A percentile compares a stretch with the other conserved stretches of the same genome.
These are phyloP conservation scores for Mycena vulgaris DNA, from an alignment of 768 basidiomycete genomes.

Conservation along the genomic window DNA sequence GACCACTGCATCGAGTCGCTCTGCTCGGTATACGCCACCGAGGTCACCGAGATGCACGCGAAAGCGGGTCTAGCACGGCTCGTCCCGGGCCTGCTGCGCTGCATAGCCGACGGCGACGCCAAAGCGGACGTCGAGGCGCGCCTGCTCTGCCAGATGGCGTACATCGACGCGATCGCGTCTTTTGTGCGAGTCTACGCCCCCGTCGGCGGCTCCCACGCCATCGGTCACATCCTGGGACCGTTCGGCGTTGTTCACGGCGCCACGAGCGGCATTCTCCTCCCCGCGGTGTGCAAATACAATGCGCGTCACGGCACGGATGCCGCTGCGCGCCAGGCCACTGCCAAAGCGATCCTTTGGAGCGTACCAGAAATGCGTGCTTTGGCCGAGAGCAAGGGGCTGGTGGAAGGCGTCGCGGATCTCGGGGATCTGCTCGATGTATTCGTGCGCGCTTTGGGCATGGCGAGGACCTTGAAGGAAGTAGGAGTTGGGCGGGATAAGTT, in stretches of 20 bases:
- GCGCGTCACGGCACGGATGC: not conserved
- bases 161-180: not conserved
- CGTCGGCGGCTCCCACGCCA: no score
- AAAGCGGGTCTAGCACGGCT: not conserved
- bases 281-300: no score
- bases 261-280: no score
- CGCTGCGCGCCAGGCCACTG: not conserved
- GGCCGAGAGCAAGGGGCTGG: no score
- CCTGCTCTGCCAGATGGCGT: no score
- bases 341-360: slow-evolving; percentile 1
- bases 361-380: slow-evolving; percentile 4
- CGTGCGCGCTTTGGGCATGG: slow-evolving; percentile 6
- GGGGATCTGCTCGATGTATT: no score
- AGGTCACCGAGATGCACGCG: slow-evolving; percentile 18
- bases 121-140: no score
- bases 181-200: no score
- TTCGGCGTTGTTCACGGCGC: no score
- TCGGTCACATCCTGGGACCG: no score
- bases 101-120: slow-evolving; percentile 16
- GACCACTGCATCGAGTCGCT: slow-evolving; percentile 21
- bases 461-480: slow-evolving; percentile 11
- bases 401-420: no score
- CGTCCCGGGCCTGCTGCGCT: slow-evolving; percentile 18
- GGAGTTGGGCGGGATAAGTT: no score
- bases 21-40: slow-evolving; percentile 13